Evolutionary conservation across 2,329 filamentous ascomycete genomes (phyloP).

Genomic region (Talaromyces pinophilus): DNA sequence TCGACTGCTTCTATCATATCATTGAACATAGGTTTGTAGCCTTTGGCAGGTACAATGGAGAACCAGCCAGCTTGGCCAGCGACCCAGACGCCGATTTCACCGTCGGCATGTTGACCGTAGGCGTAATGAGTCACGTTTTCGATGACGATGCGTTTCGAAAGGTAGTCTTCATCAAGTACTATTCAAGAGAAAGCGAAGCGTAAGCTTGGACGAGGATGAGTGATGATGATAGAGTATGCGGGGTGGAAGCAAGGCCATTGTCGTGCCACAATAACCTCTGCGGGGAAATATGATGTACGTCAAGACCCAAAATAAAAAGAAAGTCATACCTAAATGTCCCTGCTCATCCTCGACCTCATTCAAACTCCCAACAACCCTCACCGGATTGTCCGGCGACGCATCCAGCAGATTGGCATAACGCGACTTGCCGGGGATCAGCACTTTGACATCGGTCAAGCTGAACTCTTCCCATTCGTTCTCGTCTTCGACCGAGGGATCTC

Average conservation of each 20-base stretch:
- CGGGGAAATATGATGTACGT: background rate
- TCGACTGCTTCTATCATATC: conserved; percentile 62
- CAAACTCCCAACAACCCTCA: conserved; percentile 57
- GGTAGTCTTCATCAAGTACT: conserved; percentile 45
- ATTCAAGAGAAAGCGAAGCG: background rate
- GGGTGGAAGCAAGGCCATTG: background rate
- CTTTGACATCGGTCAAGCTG: conserved; percentile 55
- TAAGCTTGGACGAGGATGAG: background rate
- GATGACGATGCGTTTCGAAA: conserved; percentile 48
- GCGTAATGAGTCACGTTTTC: conserved; percentile 53
- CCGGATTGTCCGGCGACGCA: conserved; percentile 56
- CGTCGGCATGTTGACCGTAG: conserved; percentile 56
- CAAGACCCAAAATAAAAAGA: background rate
- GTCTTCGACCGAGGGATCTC: conserved; percentile 47
- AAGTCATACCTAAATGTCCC: conserved; percentile 42
- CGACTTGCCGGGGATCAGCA: conserved; percentile 52
- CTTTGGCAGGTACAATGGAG: conserved; percentile 55
- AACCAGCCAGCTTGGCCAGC: conserved; percentile 65
- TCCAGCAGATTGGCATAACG: conserved; percentile 57
- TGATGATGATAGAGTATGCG: background rate
- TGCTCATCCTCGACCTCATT: conserved; percentile 49
- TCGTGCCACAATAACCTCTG: background rate
- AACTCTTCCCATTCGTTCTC: conserved; percentile 64
- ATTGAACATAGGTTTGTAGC: conserved; percentile 56
- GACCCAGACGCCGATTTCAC: conserved; percentile 61